Base-by-base conservation (phyloP, 306 rosid genomes). In the Betula pendula region DNA sequence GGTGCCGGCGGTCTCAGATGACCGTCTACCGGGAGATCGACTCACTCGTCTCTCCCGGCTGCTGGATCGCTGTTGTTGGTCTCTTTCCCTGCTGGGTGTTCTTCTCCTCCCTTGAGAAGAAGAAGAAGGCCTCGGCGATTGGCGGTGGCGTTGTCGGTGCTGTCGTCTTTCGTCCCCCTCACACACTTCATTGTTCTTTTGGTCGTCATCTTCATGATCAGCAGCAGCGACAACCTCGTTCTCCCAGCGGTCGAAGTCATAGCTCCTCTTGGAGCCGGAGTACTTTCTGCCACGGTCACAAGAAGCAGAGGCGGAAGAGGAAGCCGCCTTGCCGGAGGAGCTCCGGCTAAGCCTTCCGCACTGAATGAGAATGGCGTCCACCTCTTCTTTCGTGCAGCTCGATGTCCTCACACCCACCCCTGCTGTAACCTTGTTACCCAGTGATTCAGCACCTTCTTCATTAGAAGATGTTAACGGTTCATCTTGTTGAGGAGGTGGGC, bases 301-400 rank as follows among this genome's bases (percentile, higher is more conserved):
- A 40, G 84, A 75, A 52, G 75, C 77, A 12, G 63, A 24, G n/a
- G 81, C 77, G 25, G 93, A 89, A 19, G 96, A 86, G 72, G 92
- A 69, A 67, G 93, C 85, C 16, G 88, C 92, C 66, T 83, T 90
- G 1, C 91, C 90, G 7, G 99, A 96, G 53, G 98, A 89, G 88
- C 99, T 95, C 60, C 99, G 89, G 81, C 96, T 91, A 33, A 95
- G 91, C 60, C 97, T 84, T 11, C 99, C 99, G 77, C 99, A 92
- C 77, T 92, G 99, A 25, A 96, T 88, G 5, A 96, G 85, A 80
- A 96, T 96, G 44, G 97, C 99, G 77, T 96, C 99, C 49, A 92
- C 93, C 72, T 96, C 97, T 71, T 95, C 97, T 35, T 90, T 92
- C 2, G 94, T 92, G 81, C 97, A 92, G 89, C 96, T 95, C 19